A percentile compares a stretch with the other conserved stretches of the same genome.
Evolutionary conservation across 2,329 filamentous ascomycete genomes (phyloP).

Genomic region (Colletotrichum sp.): DNA sequence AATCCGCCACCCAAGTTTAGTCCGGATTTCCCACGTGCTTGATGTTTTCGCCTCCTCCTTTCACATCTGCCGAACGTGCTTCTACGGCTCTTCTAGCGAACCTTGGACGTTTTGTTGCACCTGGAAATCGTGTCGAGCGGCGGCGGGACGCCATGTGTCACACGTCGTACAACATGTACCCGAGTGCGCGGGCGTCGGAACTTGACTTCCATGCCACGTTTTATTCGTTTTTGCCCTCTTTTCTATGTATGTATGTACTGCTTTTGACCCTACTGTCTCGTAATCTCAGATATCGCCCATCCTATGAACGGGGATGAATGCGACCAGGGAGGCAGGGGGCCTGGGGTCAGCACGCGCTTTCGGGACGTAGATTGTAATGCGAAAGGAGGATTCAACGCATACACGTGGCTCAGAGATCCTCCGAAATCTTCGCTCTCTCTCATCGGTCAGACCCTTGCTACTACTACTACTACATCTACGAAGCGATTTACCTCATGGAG

Average conservation of each 20-base stretch:
- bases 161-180: not conserved
- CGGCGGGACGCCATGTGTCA: not conserved
- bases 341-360: not conserved
- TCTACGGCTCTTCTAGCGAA: slow-evolving; percentile 7
- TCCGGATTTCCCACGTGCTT: not conserved
- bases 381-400: not conserved
- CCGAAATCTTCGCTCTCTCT: not conserved
- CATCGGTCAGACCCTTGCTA: not conserved
- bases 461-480: not conserved
- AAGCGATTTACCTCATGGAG: not conserved
- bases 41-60: not conserved
- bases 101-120: not conserved
- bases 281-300: not conserved
- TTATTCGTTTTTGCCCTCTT: not conserved
- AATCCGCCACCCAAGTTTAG: not conserved
- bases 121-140: not conserved
- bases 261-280: not conserved
- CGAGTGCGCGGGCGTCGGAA: not conserved
- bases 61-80: not conserved
- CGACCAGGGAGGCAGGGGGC: not conserved
- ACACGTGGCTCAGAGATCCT: not conserved
- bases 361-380: not conserved
- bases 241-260: not conserved
- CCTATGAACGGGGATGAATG: not conserved
- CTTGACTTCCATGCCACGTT: not conserved